Conservation (phyloP, 768 basidiomycete genomes). For the Boletus tomentosulus region DNA sequence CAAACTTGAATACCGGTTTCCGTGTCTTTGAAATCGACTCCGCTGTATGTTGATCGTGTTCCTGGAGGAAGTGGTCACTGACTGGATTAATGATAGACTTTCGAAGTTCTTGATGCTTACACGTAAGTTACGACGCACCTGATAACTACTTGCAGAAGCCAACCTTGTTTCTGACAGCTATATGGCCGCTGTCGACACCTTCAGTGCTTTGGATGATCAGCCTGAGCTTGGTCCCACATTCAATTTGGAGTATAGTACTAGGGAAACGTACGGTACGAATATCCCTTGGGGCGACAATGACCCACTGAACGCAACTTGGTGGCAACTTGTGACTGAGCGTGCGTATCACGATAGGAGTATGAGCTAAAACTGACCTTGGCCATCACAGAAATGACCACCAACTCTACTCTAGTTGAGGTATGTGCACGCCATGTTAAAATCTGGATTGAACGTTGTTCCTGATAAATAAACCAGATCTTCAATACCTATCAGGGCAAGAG, state of each 20-base stretch:
- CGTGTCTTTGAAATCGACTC: conserved; percentile 47
- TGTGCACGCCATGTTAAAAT: conserved; percentile 15
- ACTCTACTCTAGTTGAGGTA: conserved; percentile 57
- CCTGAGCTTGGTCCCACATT: conserved; percentile 56
- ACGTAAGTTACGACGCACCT: conserved; percentile 45
- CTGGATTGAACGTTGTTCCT: neutral
- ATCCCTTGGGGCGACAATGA: conserved; percentile 57
- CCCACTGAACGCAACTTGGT: conserved; percentile 79
- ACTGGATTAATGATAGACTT: conserved; percentile 46
- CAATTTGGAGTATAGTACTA: conserved; percentile 61
- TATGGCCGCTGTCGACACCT: conserved; percentile 58
- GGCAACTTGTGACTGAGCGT: conserved; percentile 78
- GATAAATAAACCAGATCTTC: conserved; percentile 45
- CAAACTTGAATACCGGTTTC: conserved; percentile 74
- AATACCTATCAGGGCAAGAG: conserved; percentile 70
- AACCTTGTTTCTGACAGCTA: conserved; percentile 41
- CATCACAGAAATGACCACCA: conserved; percentile 51
- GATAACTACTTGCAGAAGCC: neutral
- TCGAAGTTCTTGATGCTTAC: conserved; percentile 73
- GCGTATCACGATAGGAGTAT: conserved; percentile 15
- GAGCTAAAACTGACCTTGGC: neutral
- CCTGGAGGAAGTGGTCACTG: neutral
- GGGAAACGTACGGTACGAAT: conserved; percentile 57
- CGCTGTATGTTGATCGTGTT: conserved; percentile 38
- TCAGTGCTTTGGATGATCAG: conserved; percentile 55